Evolutionary conservation across 306 rosid species (phyloP), one percentile per base, ranked within the genome.

Genomic region (Quercus glauca): DNA sequence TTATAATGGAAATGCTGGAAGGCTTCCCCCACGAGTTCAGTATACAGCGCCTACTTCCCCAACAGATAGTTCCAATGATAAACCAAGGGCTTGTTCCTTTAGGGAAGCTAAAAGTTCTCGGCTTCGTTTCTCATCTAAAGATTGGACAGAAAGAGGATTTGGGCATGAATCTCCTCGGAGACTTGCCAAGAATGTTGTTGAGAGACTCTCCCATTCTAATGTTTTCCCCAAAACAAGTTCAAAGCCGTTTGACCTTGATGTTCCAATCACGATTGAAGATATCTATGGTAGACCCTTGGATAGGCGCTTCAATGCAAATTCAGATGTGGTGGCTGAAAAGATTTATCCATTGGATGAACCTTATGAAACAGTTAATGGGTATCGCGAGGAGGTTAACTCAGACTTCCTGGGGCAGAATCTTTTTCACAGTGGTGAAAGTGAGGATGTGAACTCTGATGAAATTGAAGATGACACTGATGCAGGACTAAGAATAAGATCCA

Each of bases 131-230:
- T 82, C 89, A 73, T 87, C 97, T 76, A 89, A 76, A 73, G 96
- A 95, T 28, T 81, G 91, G 90, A 70, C 87, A 55, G 96, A 95
- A 85, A 81, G 79, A 79, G 96, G 89, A 81, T 83, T 83, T 78
- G 97, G 89, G 75, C 86, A 84, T 70, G 96, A 89, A 77, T 95
- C 96, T 71, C 96, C 99, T 12, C 83, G 92, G 75, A 91, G 90
- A 77, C 88, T 93, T 74, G 99, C 98, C 21, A 91, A 91, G 81
- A 89, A 82, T 89, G 99, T 93, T 55, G 84, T 92, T 58, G 97
- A 94, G 84, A 92, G 95, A 80, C 95, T 92, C 78, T 92, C 96
- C 20, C 92, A 89, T 77, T 80, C 89, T 79, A 89, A 82, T 83
- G 84, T 78, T 75, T 61, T 76, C 75, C 84, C 91, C 33, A 83